Evolutionary conservation across 495 filamentous ascomycete species (phyloP).

Genomic region (Staphylotrichum tortipilum): DNA sequence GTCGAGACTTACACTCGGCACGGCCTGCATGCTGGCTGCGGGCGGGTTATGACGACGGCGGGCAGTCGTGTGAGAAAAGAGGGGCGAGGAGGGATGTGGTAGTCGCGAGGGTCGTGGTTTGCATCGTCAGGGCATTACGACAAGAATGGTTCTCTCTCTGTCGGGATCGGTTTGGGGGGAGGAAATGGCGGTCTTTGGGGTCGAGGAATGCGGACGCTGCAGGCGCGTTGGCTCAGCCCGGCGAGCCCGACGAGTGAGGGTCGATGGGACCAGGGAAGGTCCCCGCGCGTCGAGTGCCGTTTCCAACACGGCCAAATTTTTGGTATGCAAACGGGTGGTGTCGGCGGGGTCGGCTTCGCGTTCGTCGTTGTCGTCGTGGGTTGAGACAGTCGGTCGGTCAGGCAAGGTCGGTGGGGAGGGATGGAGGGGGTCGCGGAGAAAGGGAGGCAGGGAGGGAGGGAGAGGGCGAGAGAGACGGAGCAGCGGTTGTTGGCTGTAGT

Average conservation of each 20-base stretch:
- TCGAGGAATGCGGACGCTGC: constrained; percentile 22
- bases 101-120: constrained; percentile 27
- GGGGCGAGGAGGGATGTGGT: constrained; percentile 28
- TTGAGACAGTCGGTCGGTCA: background rate
- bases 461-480: too few relatives aligned
- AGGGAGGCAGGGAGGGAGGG: too few relatives aligned
- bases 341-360: background rate
- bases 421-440: too few relatives aligned
- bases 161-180: background rate
- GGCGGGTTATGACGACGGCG: constrained; percentile 32
- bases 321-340: background rate
- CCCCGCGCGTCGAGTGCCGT: background rate
- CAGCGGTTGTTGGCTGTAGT: too few relatives aligned
- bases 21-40: constrained; percentile 49
- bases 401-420: too few relatives aligned
- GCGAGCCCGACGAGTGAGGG: too few relatives aligned
- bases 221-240: too few relatives aligned
- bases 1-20: constrained; percentile 52
- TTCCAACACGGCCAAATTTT: too few relatives aligned
- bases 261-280: background rate
- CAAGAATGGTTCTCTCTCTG: background rate
- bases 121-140: constrained; percentile 36
- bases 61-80: constrained; percentile 30
- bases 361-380: background rate
- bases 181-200: constrained; percentile 9